phyloP scores from a whole-genome alignment of 2,329 filamentous ascomycete species.

The Cladophialophora bantiana region DNA sequence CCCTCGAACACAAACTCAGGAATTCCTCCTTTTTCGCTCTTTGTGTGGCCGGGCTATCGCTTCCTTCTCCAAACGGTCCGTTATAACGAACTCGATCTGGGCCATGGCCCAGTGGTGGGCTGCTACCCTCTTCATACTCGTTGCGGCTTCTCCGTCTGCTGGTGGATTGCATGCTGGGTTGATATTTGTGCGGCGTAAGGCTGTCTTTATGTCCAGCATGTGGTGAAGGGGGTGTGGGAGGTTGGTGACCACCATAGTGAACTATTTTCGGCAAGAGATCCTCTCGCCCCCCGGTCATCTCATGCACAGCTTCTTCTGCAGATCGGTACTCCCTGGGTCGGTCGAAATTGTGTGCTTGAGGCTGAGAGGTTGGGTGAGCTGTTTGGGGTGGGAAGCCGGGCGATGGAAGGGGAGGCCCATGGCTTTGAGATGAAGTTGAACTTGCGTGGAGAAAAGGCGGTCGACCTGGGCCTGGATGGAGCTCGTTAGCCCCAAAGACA shows the following conservation, averaged over 20 bases:
- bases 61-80: slow-evolving; percentile 79
- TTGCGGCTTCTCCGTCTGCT: slow-evolving; percentile 77
- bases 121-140: slow-evolving; percentile 89
- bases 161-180: slow-evolving; percentile 40
- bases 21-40: slow-evolving; percentile 93
- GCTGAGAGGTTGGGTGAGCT: slow-evolving; percentile 49
- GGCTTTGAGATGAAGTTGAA: slow-evolving; percentile 57
- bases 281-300: slow-evolving; percentile 87
- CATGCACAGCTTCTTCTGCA: slow-evolving; percentile 92
- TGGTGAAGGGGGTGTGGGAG: slow-evolving; percentile 86
- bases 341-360: slow-evolving; percentile 62
- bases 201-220: slow-evolving; percentile 52
- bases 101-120: slow-evolving; percentile 80
- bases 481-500: slow-evolving; percentile 81
- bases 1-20: slow-evolving; percentile 80
- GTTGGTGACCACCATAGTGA: slow-evolving; percentile 93
- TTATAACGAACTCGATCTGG: slow-evolving; percentile 61
- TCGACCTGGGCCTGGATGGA: slow-evolving; percentile 68
- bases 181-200: slow-evolving; percentile 54
- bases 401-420: slow-evolving; percentile 69
- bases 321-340: slow-evolving; percentile 89
- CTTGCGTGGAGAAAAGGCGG: slow-evolving; percentile 70
- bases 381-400: slow-evolving; percentile 70
- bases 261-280: slow-evolving; percentile 92
- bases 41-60: slow-evolving; percentile 83